phyloP scores from a whole-genome alignment of 2,329 filamentous ascomycete genomes.

The Claviceps pazoutovae region DNA sequence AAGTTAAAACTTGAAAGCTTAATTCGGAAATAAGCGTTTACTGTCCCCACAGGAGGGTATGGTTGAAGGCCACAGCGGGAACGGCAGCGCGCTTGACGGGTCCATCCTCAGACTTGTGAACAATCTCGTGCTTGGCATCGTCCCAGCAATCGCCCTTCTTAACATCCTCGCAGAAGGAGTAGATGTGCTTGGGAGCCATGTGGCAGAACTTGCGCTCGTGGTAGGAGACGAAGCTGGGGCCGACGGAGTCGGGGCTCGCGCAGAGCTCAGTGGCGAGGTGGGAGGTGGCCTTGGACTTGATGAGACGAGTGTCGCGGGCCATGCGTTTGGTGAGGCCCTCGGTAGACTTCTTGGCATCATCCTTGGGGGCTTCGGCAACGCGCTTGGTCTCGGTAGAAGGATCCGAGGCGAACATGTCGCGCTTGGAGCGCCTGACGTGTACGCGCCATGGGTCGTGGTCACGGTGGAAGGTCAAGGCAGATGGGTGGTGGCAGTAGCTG shows the following conservation, averaged over 20 bases:
- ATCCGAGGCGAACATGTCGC: background rate
- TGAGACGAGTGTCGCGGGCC: background rate
- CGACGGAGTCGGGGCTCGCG: constrained; percentile 1
- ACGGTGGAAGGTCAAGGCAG: background rate
- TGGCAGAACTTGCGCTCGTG: constrained; percentile 9
- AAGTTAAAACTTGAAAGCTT: too few relatives aligned
- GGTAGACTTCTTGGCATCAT: background rate
- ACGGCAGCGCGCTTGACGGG: background rate
- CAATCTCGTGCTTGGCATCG: constrained; percentile 5
- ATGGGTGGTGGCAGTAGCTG: background rate
- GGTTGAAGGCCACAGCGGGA: background rate
- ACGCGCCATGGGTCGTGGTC: background rate
- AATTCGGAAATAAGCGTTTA: too few relatives aligned
- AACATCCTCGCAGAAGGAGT: constrained; percentile 6
- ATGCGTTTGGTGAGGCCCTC: background rate
- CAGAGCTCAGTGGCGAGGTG: constrained; percentile 7
- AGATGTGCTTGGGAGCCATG: constrained; percentile 9
- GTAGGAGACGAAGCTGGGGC: constrained; percentile 8
- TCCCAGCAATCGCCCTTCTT: constrained; percentile 8
- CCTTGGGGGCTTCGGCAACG: background rate
- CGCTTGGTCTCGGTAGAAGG: background rate
- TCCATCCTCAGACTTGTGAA: background rate
- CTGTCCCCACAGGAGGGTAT: background rate
- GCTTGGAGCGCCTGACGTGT: background rate
- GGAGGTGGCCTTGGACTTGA: background rate